Evolutionary conservation across 345 rosid genomes (phyloP), one percentile per base, ranked within the genome.

Genomic region (Sisymbrium irio): DNA sequence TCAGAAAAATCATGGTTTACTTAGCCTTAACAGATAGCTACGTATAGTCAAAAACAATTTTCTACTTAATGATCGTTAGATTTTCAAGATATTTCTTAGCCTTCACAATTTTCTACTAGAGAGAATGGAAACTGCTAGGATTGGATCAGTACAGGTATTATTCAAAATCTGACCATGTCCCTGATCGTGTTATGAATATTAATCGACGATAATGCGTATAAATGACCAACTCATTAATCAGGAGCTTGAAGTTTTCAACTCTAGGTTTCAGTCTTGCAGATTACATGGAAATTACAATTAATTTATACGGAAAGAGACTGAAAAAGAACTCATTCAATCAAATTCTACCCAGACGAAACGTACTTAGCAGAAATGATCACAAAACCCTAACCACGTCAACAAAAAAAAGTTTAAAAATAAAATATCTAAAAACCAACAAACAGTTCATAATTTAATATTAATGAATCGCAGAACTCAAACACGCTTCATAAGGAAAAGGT

Each of bases 361-460:
- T 30, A 47, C 0, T n/a, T 20, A 6, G 9, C 0, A 33, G 45
- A 30, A 46, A 50, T 9, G 65, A 69, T 20, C 7, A 47, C 30
- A 15, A 77, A 77, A 71, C 80, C 77, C 80, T 77, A 77, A 59
- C 3, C 20, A 77, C 11, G 59, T 25, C 37, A 66, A 39, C n/a
- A 30, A 32, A 37, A 19, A 58, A 45, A 56, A 74, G 44, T n/a
- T n/a, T n/a, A n/a, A n/a, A n/a, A n/a, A n/a, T n/a, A 17, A 66
- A 37, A 37, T 37, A 57, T 46, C 41, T 22, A 12, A 68, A 27
- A 40, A 65, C 68, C 35, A 19, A 46, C 37, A 45, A 56, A 54
- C 19, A 54, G 5, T 45, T 28, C 27, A 69, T 53, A 44, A 11
- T 13, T 15, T 15, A 9, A 9, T 53, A 42, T 35, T 1, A 36